Base-by-base conservation (phyloP, 1,139 yeast species). In the Martiniozyma asiatica region DNA sequence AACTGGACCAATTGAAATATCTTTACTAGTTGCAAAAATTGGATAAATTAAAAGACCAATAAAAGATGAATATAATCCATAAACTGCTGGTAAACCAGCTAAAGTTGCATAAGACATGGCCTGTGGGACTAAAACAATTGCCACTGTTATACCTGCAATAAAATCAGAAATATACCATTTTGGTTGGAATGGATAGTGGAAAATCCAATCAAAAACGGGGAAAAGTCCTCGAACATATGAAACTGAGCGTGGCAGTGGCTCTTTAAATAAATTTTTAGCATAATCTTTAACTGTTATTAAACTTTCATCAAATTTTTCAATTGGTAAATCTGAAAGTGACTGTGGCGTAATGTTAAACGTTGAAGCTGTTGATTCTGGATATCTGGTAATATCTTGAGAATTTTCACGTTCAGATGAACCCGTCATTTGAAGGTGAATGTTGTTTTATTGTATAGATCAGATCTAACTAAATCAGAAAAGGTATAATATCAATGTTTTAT, bases 1-100 rank as follows among this genome's bases (percentile, higher is more conserved):
- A 24, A 87, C 97, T 5, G 97, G 96, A 20, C 96, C 97, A 46
- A 87, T 85, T 38, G 92, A 79, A 27, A 87, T 94, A 63, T 87
- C 97, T 56, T 85, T 87, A 13, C 94, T 80, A 12, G 96, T 87
- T 11, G 96, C 97, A 53, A 87, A 87, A 46, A 85, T 69, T 29
- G 93, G 77, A 53, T 87, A 87, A 34, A 80, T 71, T 51, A 84
- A 69, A 12, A 85, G 94, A 49, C 97, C 97, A 29, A 87, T 79
- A 49, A 87, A 85, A 0, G 94, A 80, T 16, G 95, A 81, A 56
- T 87, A 87, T 30, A 87, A 66, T 31, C 97, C 97, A 44, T 74
- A 85, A 53, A 85, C 78, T 5, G 94, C 73, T 5, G 73, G 65
- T 38, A 87, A 65, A 3, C 81, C 73, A 3, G 97, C 97, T 39